Percentiles rank a stretch among this genome's conserved stretches.
phyloP scores from a whole-genome alignment of 768 basidiomycete genomes.

The Kwoniella heveanensis region DNA sequence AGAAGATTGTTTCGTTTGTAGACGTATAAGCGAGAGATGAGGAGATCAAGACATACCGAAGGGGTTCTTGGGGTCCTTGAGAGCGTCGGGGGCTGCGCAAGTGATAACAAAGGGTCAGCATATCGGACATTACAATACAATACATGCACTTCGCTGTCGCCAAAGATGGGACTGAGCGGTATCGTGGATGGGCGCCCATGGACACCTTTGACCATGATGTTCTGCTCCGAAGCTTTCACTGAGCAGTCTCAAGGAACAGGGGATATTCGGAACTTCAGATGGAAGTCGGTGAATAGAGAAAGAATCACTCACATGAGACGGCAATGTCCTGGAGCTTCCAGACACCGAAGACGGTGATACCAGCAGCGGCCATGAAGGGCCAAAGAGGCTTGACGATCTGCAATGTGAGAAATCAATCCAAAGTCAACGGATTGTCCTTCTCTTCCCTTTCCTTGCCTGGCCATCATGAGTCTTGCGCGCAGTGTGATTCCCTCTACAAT shows the following conservation, averaged over 20 bases:
- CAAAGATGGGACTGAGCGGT: too few species aligned
- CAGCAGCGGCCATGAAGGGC: conserved; percentile 52
- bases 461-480: background rate
- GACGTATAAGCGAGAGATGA: too few species aligned
- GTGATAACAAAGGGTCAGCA: conserved; percentile 8
- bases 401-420: background rate
- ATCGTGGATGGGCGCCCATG: too few species aligned
- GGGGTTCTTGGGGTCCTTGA: conserved; percentile 54
- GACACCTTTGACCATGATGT: background rate
- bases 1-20: too few species aligned
- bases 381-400: conserved; percentile 54
- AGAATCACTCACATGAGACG: conserved; percentile 50
- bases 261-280: too few species aligned
- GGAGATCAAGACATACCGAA: conserved; percentile 34
- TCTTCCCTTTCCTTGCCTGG: background rate
- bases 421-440: background rate
- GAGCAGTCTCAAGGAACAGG: too few species aligned
- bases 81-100: conserved; percentile 41
- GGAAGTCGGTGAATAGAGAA: too few species aligned
- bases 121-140: too few species aligned
- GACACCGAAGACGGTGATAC: conserved; percentile 46
- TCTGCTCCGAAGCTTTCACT: too few species aligned
- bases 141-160: too few species aligned
- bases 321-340: conserved; percentile 46
- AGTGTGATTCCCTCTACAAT: background rate